Evolutionary conservation across 176 grass and related monocot genomes (phyloP), one percentile per base, ranked within the genome.

Genomic region (Raddia distichophylla): DNA sequence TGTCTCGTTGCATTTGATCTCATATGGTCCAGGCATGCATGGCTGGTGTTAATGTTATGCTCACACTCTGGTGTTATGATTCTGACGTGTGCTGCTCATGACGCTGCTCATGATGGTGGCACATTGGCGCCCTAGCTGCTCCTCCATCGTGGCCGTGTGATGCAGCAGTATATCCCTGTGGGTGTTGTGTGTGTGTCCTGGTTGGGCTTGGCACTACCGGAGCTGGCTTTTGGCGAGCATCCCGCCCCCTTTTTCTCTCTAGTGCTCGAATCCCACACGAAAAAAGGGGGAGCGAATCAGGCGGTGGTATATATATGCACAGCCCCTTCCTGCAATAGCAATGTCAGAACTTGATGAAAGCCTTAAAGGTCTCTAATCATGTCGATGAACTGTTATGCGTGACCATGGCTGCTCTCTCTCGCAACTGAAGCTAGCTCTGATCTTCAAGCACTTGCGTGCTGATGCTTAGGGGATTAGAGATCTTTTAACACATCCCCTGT

Each of bases 261-360:
- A 83, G 51, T 68, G 82, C 82, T 76, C 51, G 50, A 56, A 84
- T 76, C 82, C 62, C 72, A 84, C 72, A 76, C 72, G 82, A 13
- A 10, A 84, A 84, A 84, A 76, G 72, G 18, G 18, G 33, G 62
- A 58, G 4, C 8, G 7, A 17, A 62, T 46, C 73, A 60, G 8
- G 37, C 16, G 64, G 15, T 22, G 37, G 37, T 40, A 40, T 40
- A 40, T 40, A 40, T 40, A 40, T 40, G 37, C 4, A 40, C 37
- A 16, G 63, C 2, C 53, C 37, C 40, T 8, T 20, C 6, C 16
- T 10, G 54, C 68, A 62, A 76, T 59, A 47, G 62, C 60, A 58
- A 76, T 84, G 71, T 68, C 82, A 76, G 68, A 58, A 84, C 82
- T 78, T 71, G 64, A 62, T 74, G 59, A 45, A 37, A 62, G 67